Evolutionary conservation across 2,329 filamentous ascomycete genomes (phyloP).

Genomic region (Aureobasidium sp.): DNA sequence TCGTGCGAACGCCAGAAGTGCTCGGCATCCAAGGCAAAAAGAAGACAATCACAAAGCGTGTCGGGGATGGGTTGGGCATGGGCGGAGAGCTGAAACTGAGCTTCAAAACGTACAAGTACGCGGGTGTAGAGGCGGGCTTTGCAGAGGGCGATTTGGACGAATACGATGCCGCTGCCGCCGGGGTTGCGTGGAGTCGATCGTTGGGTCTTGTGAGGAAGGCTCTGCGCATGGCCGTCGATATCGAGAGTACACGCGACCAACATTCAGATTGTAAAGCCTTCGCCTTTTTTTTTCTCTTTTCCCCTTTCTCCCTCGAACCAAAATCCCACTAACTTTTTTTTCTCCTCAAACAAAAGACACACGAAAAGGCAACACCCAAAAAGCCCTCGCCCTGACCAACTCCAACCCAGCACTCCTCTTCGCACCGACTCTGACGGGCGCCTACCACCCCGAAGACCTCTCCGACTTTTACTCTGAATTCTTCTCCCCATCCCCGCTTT

Average conservation of each 20-base stretch:
- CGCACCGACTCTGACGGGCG: slow-evolving; percentile 42
- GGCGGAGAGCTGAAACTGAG: slow-evolving; percentile 41
- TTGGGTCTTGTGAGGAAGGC: slow-evolving; percentile 53
- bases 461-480: slow-evolving; percentile 49
- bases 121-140: slow-evolving; percentile 55
- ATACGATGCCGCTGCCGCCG: slow-evolving; percentile 56
- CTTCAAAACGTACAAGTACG: slow-evolving; percentile 45
- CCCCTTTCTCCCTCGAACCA: background rate
- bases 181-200: slow-evolving; percentile 63
- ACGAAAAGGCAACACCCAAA: slow-evolving; percentile 30
- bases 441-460: slow-evolving; percentile 37
- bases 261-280: slow-evolving; percentile 20
- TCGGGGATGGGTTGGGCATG: slow-evolving; percentile 46
- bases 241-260: slow-evolving; percentile 41
- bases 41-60: slow-evolving; percentile 41
- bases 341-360: slow-evolving; percentile 17
- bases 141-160: slow-evolving; percentile 64
- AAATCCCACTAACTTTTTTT: too few species aligned
- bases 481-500: slow-evolving; percentile 47
- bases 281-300: background rate
- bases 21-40: slow-evolving; percentile 48
- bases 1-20: slow-evolving; percentile 43
- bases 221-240: slow-evolving; percentile 45
- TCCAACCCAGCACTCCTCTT: slow-evolving; percentile 36
- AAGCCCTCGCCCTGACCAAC: slow-evolving; percentile 33